phyloP scores from a whole-genome alignment of 495 filamentous ascomycete species.

The Xylaria acuta region DNA sequence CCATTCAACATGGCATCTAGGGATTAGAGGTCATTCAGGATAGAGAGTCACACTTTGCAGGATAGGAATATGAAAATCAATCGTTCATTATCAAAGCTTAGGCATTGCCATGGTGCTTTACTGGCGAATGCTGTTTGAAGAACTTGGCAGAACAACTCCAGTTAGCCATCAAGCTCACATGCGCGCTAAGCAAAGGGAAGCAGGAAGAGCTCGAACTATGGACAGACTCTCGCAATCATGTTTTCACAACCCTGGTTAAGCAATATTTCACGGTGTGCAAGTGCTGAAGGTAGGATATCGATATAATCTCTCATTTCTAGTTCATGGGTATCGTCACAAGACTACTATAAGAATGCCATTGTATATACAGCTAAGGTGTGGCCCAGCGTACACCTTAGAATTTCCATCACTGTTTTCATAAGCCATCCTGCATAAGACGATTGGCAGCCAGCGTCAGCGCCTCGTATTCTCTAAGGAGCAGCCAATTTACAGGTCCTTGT shows the following conservation, averaged over 20 bases:
- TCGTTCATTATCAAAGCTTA: neutral
- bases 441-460: neutral
- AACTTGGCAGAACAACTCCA: too few relatives aligned
- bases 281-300: neutral
- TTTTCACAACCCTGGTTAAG: neutral
- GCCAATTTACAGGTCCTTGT: conserved; percentile 26
- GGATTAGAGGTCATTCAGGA: neutral
- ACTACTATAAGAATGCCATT: conserved; percentile 11
- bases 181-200: too few relatives aligned
- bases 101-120: neutral
- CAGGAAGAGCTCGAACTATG: neutral
- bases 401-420: neutral
- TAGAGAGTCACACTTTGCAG: neutral
- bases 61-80: neutral
- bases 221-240: neutral
- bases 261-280: neutral
- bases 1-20: conserved; percentile 3
- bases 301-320: neutral
- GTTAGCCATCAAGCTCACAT: too few relatives aligned
- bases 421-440: neutral
- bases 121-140: too few relatives aligned
- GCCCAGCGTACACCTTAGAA: neutral
- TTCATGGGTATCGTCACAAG: conserved; percentile 20
- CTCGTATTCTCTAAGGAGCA: neutral
- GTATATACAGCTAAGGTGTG: conserved; percentile 5